phyloP scores from a whole-genome alignment of 768 basidiomycete species.

The Termitomyces titanicus region DNA sequence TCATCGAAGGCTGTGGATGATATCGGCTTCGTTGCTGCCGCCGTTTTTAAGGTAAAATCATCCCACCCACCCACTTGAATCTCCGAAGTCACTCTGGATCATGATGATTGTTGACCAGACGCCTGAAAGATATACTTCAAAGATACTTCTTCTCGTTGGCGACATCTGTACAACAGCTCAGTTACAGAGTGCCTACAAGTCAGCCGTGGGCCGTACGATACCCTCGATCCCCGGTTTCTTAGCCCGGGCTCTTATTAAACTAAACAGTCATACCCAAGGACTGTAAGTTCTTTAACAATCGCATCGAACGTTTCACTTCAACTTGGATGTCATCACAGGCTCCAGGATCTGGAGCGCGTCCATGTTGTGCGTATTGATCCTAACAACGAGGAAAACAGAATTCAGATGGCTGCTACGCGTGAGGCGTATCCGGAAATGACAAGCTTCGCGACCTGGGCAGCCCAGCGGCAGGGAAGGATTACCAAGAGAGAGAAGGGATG shows the following conservation, averaged over 20 bases:
- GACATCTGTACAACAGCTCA: slow-evolving; percentile 26
- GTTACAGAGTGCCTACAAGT: slow-evolving; percentile 23
- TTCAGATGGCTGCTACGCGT: slow-evolving; percentile 17
- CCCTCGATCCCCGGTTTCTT: slow-evolving; percentile 26
- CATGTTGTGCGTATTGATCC: slow-evolving; percentile 15
- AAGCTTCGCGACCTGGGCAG: slow-evolving; percentile 26
- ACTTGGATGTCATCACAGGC: slow-evolving; percentile 11
- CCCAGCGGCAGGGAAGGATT: not conserved
- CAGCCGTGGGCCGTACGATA: slow-evolving; percentile 22
- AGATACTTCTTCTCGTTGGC: slow-evolving; percentile 24
- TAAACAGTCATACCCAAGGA: slow-evolving; percentile 26
- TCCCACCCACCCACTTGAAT: not conserved
- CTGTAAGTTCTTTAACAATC: slow-evolving; percentile 19
- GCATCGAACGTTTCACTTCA: slow-evolving; percentile 2
- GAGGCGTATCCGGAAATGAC: slow-evolving; percentile 25
- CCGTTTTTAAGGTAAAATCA: slow-evolving; percentile 26
- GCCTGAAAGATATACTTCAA: slow-evolving; percentile 19
- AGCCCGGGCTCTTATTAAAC: slow-evolving; percentile 19
- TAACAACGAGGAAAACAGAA: slow-evolving; percentile 17
- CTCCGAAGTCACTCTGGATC: too few species aligned
- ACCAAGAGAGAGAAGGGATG: slow-evolving; percentile 14
- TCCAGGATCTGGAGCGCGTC: slow-evolving; percentile 24
- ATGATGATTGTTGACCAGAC: slow-evolving; percentile 15
- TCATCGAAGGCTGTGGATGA: slow-evolving; percentile 26
- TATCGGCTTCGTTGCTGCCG: slow-evolving; percentile 31